These are phyloP conservation scores for Ricinus communis DNA, from an alignment of 345 rosid species.

Conservation along the genomic window DNA sequence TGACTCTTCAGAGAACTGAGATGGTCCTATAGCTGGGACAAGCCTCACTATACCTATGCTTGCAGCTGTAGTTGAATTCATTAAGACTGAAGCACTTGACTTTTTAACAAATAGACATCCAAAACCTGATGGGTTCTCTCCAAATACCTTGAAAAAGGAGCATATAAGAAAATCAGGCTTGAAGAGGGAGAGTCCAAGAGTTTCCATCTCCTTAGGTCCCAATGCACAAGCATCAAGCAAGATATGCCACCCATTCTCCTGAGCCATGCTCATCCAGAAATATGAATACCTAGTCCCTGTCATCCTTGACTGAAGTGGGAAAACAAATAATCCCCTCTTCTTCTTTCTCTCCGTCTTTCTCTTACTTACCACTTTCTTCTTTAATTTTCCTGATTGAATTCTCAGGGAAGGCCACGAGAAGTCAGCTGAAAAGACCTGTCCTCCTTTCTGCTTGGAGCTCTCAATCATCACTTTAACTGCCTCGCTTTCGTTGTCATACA, in stretches of 20 bases:
- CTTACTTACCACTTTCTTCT: conserved; percentile 45
- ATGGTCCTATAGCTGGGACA: conserved; percentile 22
- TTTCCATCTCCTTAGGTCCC: conserved; percentile 83
- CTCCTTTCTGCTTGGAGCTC: conserved; percentile 62
- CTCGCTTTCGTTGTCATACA: conserved; percentile 74
- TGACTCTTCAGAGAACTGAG: conserved; percentile 14
- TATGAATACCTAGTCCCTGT: conserved; percentile 76
- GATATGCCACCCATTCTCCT: conserved; percentile 77
- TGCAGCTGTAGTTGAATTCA: conserved; percentile 27
- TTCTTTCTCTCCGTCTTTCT: conserved; percentile 36
- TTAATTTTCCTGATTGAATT: conserved; percentile 48
- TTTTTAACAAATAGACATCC: conserved; percentile 75
- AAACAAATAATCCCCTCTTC: conserved; percentile 66
- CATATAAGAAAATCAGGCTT: conserved; percentile 77
- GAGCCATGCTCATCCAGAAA: conserved; percentile 77
- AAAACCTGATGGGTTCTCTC: conserved; percentile 69
- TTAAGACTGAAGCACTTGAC: conserved; percentile 44
- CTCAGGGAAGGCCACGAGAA: conserved; percentile 65
- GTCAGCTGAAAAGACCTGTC: conserved; percentile 51
- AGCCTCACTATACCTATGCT: conserved; percentile 42
- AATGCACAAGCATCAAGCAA: conserved; percentile 76
- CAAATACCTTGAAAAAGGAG: conserved; percentile 73
- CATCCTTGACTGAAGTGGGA: conserved; percentile 74
- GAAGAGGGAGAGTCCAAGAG: conserved; percentile 77
- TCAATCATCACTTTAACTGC: conserved; percentile 55